Percentiles rank a stretch among this genome's conserved stretches.
phyloP scores from a whole-genome alignment of 2,329 filamentous ascomycete species.

The Colletotrichum sp. region DNA sequence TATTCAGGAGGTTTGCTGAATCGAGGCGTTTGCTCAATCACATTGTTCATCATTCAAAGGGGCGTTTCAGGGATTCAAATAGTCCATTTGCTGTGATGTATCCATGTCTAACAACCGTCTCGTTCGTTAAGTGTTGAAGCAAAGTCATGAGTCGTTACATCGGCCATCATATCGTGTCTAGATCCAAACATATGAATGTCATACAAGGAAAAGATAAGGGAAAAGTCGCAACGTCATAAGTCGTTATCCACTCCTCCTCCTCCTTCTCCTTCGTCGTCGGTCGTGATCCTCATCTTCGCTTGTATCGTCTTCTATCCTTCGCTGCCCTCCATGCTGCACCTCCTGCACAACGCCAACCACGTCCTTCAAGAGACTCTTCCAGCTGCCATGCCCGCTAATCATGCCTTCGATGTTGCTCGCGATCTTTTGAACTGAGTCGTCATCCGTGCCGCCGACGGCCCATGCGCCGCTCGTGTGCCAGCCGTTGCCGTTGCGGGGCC shows the following conservation, averaged over 20 bases:
- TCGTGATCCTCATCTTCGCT: conserved; percentile 20
- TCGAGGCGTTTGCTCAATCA: not conserved
- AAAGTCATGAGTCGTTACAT: conserved; percentile 10
- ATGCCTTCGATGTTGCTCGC: conserved; percentile 38
- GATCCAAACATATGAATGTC: not conserved
- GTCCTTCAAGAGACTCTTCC: conserved; percentile 34
- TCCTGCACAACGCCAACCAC: conserved; percentile 28
- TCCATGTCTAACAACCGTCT: not conserved
- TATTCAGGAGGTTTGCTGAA: not conserved
- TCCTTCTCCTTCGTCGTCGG: conserved; percentile 2
- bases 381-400: conserved; percentile 33
- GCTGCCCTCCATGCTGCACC: conserved; percentile 6
- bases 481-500: conserved; percentile 33
- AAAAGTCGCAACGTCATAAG: not conserved
- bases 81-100: not conserved
- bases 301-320: conserved; percentile 21
- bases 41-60: not conserved
- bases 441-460: conserved; percentile 49
- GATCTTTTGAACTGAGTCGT: conserved; percentile 42
- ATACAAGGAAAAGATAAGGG: not conserved
- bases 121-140: not conserved
- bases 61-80: not conserved
- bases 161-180: conserved; percentile 8
- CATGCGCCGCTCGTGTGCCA: conserved; percentile 46
- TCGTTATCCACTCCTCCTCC: conserved; percentile 21